Evolutionary conservation across 495 filamentous ascomycete genomes (phyloP).

Genomic region (Lasiosphaeria ovina): DNA sequence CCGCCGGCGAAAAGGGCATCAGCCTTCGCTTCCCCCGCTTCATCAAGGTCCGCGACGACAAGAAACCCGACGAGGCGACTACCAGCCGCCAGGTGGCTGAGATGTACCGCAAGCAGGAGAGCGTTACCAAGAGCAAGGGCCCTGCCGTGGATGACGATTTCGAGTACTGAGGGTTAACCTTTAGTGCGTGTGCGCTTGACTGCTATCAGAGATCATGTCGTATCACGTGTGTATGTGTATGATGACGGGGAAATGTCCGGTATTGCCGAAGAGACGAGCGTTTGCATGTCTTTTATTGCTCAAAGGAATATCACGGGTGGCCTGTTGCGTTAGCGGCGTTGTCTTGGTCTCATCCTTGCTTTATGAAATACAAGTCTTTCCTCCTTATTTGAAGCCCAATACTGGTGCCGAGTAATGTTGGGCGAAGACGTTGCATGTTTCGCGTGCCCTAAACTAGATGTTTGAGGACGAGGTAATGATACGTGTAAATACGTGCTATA

Average conservation of each 20-base stretch:
- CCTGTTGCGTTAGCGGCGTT: no score
- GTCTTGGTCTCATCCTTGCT: no score
- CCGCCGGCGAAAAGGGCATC: slow-evolving; percentile 75
- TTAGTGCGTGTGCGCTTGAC: neutral
- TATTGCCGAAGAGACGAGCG: neutral
- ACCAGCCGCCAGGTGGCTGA: slow-evolving; percentile 80
- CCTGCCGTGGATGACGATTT: slow-evolving; percentile 95
- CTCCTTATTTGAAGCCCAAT: no score
- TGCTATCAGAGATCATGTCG: neutral
- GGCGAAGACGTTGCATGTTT: no score
- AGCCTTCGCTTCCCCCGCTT: slow-evolving; percentile 88
- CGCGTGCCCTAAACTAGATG: no score
- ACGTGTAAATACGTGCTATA: no score
- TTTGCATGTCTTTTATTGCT: no score
- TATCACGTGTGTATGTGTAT: neutral
- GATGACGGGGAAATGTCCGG: neutral
- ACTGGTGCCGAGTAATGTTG: no score
- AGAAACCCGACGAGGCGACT: slow-evolving; percentile 90
- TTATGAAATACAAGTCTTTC: no score
- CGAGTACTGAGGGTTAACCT: slow-evolving; percentile 65
- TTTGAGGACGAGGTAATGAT: no score
- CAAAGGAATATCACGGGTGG: no score
- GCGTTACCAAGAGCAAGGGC: slow-evolving; percentile 70
- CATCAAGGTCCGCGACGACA: slow-evolving; percentile 86
- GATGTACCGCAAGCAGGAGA: slow-evolving; percentile 95